Base-by-base conservation (phyloP, 805 yeast species). In the Saccharomycopsis sp. region DNA sequence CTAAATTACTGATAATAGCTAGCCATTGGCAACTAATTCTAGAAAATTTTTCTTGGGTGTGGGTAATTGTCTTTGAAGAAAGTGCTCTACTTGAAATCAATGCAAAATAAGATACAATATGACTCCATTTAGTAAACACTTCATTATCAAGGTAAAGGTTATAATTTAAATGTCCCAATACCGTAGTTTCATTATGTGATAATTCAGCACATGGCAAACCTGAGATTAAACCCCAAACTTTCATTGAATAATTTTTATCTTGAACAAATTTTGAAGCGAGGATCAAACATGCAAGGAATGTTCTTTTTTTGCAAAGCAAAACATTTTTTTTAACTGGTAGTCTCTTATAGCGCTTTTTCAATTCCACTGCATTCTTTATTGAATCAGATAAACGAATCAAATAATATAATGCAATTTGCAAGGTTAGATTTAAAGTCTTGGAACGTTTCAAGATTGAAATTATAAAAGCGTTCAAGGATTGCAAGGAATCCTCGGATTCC, bases 201-300 rank as follows among this genome's bases (percentile, higher is more conserved):
- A 86, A 64, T 47, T 75, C 79, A 23, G 59, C 52, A 3, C 72
- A 56, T 19, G 74, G 56, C 33, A 83, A 68, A 0, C 94, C 93
- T 27, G 86, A 74, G 40, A 86, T 79, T 57, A 76, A 74, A 41
- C 81, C 67, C 95, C 95, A 86, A 4, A 84, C 74, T 50, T 68
- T 71, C 53, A 82, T 70, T 24, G 83, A 68, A 60, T 75, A 84
- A 57, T 80, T 81, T 41, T 76, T 74, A 61, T 86, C 95, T 57
- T 79, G 86, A 48, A 72, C 67, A 59, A 78, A 84, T 58, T 86
- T 86, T 42, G 81, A 74, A 3, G 93, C 79, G 31, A 86, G 64
- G 43, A 85, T 82, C 43, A 86, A 59, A 55, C 85, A 73, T 2
- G 80, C 73, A 49, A 86, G 67, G 51, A 86, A 79, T 34, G 78